A percentile compares a stretch with the other conserved stretches of the same genome.
Conservation (phyloP, 345 rosid species). For the Eucalyptus erythrocorys region DNA sequence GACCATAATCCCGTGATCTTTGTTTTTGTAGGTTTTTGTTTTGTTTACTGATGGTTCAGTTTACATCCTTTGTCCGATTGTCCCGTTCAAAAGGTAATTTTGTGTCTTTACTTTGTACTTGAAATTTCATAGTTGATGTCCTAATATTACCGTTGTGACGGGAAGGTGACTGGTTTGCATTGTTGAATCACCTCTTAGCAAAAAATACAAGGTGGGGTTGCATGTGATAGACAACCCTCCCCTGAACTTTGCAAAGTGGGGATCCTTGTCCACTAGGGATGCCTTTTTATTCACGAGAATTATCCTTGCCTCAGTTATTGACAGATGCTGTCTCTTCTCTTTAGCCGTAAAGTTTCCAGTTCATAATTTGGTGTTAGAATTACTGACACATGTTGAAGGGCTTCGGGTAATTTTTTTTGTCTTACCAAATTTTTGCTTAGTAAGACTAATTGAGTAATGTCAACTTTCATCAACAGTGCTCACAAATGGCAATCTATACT, state of each 20-base stretch:
- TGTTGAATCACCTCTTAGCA: background rate
- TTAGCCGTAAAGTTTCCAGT: background rate
- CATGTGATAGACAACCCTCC: background rate
- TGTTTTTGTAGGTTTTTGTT: slow-evolving; percentile 64
- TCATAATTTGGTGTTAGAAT: background rate
- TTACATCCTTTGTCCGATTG: slow-evolving; percentile 81
- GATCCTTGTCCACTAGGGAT: background rate
- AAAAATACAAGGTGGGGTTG: background rate
- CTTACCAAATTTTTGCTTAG: background rate
- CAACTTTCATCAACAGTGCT: slow-evolving; percentile 32
- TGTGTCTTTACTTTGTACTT: background rate
- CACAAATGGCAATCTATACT: slow-evolving; percentile 72
- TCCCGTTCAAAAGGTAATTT: slow-evolving; percentile 84
- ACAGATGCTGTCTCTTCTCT: background rate
- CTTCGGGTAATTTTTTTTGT: background rate
- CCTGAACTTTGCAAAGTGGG: background rate
- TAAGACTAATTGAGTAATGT: background rate
- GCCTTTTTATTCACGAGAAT: background rate
- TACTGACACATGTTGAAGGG: background rate
- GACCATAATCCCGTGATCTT: background rate
- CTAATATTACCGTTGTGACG: background rate
- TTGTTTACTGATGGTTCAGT: slow-evolving; percentile 77
- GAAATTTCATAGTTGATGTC: background rate
- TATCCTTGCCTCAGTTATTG: background rate
- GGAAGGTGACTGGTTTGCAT: background rate